Evolutionary conservation across 1,284 basidiomycete genomes (phyloP), one percentile per base, ranked within the genome.

Genomic region (Pseudozyma hubeiensis): DNA sequence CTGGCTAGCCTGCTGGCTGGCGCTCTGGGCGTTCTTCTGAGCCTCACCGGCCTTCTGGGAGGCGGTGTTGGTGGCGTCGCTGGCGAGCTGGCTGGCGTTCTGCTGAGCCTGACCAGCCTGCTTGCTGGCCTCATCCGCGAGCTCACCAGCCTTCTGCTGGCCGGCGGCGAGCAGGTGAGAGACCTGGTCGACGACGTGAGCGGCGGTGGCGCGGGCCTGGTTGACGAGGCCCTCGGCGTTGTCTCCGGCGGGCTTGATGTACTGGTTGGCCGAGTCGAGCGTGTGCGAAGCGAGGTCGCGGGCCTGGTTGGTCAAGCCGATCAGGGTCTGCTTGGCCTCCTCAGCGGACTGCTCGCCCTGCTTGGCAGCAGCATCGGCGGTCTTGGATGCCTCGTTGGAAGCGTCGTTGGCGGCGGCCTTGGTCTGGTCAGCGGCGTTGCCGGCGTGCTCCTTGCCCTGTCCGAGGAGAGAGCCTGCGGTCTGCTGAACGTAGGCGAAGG

Each of bases 211-310:
- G 43, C 74, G 74, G 3, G 64, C 74, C 62, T 64, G 58, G 69
- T 65, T 63, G 60, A 73, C 60, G 13, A 75, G 59, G 7, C 73
- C 73, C 9, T 37, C 29, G 34, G 63, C 61, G 46, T 70, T 60
- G 4, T 75, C 64, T 46, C 68, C 55, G 37, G 64, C 64, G 30
- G 73, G 73, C 75, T 77, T 77, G 71, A 77, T 70, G 68, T 77
- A 77, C 53, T 66, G 56, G 68, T 77, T 75, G 65, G 75, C 75
- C 44, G 71, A 67, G 49, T 74, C 65, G 55, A 77, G 71, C 14
- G 72, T 75, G 65, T 75, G 61, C 7, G 67, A 56, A 40, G 75
- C 75, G 16, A 77, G 64, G 45, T 77, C 72, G 29, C 71, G 71
- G 7, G 71, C 75, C 52, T 77, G 75, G 61, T 77, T 72, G 59